Conservation (phyloP, 2,329 filamentous ascomycete species). For the Cladobotryum mycophilum region DNA sequence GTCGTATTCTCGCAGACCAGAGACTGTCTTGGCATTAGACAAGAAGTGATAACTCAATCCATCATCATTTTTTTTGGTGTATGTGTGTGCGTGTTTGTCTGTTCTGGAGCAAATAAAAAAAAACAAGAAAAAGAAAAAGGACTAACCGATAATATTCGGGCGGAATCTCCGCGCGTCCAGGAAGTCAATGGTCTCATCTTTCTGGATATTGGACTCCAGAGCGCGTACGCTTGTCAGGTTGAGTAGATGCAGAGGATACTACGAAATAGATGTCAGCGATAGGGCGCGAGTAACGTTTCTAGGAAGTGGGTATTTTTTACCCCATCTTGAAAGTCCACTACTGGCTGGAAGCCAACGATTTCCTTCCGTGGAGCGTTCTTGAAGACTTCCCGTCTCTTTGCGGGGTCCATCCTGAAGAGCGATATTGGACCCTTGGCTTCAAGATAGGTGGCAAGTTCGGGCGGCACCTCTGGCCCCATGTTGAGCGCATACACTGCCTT, state of each 20-base stretch:
- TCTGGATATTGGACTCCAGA: slow-evolving; percentile 50
- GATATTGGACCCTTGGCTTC: slow-evolving; percentile 60
- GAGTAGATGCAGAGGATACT: slow-evolving; percentile 66
- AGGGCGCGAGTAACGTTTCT: neutral
- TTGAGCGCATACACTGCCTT: slow-evolving; percentile 51
- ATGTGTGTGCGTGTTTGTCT: neutral
- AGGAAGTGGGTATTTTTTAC: slow-evolving; percentile 43
- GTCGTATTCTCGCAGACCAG: slow-evolving; percentile 56
- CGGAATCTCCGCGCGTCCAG: slow-evolving; percentile 61
- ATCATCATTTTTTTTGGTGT: neutral
- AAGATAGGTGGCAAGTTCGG: slow-evolving; percentile 58
- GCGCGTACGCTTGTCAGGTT: slow-evolving; percentile 59
- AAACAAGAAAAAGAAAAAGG: neutral
- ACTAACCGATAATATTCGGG: slow-evolving; percentile 62
- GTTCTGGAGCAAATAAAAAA: neutral
- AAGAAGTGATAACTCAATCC: neutral
- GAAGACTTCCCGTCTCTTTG: slow-evolving; percentile 50
- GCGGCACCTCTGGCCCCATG: slow-evolving; percentile 51
- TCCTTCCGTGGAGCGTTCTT: slow-evolving; percentile 53
- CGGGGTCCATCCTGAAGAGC: slow-evolving; percentile 62
- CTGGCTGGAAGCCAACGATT: slow-evolving; percentile 56
- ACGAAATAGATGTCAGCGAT: slow-evolving; percentile 1
- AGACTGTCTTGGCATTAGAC: slow-evolving; percentile 35
- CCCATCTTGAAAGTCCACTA: slow-evolving; percentile 63
- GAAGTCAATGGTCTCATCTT: slow-evolving; percentile 39